A percentile compares a stretch with the other conserved stretches of the same genome.
Conservation (phyloP, 2,329 filamentous ascomycete species). For the Penicillium sp. region DNA sequence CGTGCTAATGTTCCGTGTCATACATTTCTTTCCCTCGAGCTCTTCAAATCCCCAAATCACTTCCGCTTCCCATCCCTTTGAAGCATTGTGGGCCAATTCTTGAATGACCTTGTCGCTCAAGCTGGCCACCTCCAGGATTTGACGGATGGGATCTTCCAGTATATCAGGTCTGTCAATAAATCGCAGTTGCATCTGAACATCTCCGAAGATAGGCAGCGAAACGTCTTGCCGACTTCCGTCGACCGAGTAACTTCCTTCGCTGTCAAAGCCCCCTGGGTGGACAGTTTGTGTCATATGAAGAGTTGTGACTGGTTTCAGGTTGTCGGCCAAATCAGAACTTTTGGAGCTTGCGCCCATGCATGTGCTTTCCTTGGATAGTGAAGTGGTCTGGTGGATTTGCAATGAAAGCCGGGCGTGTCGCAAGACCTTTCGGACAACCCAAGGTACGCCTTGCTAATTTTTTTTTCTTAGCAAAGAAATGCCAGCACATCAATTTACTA, state of each 20-base stretch:
- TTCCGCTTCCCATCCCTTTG: slow-evolving; percentile 13
- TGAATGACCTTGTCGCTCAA: slow-evolving; percentile 8
- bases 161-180: slow-evolving; percentile 4
- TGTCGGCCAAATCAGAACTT: not conserved
- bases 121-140: not conserved
- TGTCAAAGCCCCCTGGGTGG: slow-evolving; percentile 13
- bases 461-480: not conserved
- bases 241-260: slow-evolving; percentile 10
- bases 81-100: slow-evolving; percentile 8
- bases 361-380: not conserved
- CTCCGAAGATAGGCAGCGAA: slow-evolving; percentile 15
- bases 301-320: not conserved
- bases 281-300: slow-evolving; percentile 13
- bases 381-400: slow-evolving; percentile 10
- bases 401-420: slow-evolving; percentile 11
- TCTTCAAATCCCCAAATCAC: slow-evolving; percentile 17
- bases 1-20: slow-evolving; percentile 12
- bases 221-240: slow-evolving; percentile 7
- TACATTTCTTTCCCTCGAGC: slow-evolving; percentile 8
- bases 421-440: slow-evolving; percentile 12
- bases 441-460: slow-evolving; percentile 17
- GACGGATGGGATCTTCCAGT: slow-evolving; percentile 6
- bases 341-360: not conserved
- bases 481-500: not conserved
- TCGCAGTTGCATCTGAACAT: slow-evolving; percentile 9